phyloP scores from a whole-genome alignment of 2,329 filamentous ascomycete genomes.

The Fusarium sp. region DNA sequence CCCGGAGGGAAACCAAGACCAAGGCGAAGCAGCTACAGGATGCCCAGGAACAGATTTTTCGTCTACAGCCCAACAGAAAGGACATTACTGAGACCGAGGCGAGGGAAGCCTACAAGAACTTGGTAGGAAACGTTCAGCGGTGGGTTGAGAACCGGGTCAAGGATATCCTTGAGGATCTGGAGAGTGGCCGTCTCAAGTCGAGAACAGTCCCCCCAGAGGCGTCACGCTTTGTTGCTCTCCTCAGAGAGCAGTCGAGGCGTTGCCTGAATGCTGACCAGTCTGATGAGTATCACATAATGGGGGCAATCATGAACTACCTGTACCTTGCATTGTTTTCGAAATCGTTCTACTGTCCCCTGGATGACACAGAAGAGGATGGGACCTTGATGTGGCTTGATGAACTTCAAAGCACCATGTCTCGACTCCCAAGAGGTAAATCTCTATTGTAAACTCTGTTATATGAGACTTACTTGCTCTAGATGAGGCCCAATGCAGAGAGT shows the following conservation, averaged over 20 bases:
- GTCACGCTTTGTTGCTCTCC: constrained; percentile 48
- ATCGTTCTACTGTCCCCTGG: constrained; percentile 53
- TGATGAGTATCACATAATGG: constrained; percentile 52
- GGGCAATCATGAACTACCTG: constrained; percentile 53
- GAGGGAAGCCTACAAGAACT: constrained; percentile 48
- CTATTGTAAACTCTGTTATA: background rate
- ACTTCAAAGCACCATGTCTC: constrained; percentile 49
- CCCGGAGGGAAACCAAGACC: constrained; percentile 42
- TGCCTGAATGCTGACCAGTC: constrained; percentile 47
- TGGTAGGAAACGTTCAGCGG: constrained; percentile 50
- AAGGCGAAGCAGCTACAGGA: constrained; percentile 47
- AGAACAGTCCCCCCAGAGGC: constrained; percentile 44
- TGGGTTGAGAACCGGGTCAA: constrained; percentile 53
- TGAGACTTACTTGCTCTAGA: constrained; percentile 42
- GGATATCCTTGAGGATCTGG: constrained; percentile 48
- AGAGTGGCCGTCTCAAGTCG: constrained; percentile 41
- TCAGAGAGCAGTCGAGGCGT: constrained; percentile 51
- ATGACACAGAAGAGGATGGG: constrained; percentile 47
- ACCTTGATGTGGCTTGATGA: constrained; percentile 51
- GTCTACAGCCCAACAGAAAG: constrained; percentile 48
- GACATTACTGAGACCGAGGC: constrained; percentile 53
- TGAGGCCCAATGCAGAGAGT: constrained; percentile 50
- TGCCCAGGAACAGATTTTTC: constrained; percentile 49
- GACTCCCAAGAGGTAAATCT: constrained; percentile 48
- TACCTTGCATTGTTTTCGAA: constrained; percentile 51